Evolutionary conservation across 2,329 filamentous ascomycete genomes (phyloP).

Genomic region (Aspergillus ruber): DNA sequence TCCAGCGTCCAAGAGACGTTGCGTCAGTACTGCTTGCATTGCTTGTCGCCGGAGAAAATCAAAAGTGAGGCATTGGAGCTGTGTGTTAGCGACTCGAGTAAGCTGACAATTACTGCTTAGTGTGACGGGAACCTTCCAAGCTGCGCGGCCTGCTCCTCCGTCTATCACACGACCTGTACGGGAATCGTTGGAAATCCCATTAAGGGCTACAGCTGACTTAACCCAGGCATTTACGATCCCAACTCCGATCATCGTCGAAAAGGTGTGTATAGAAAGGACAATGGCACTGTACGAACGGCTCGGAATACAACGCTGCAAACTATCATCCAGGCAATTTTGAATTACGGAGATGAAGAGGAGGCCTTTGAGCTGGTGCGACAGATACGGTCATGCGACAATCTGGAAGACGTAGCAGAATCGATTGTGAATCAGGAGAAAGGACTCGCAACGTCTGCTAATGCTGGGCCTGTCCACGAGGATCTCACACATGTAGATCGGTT

Average conservation of each 20-base stretch:
- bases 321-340: slow-evolving; percentile 87
- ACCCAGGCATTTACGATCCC: slow-evolving; percentile 84
- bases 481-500: slow-evolving; percentile 41
- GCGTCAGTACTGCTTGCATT: slow-evolving; percentile 78
- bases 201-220: slow-evolving; percentile 2
- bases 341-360: slow-evolving; percentile 73
- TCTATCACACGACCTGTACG: slow-evolving; percentile 56
- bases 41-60: slow-evolving; percentile 73
- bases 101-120: slow-evolving; percentile 24
- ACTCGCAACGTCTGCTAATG: slow-evolving; percentile 33
- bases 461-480: slow-evolving; percentile 29
- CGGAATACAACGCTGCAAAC: slow-evolving; percentile 82
- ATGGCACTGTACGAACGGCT: slow-evolving; percentile 81
- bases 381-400: slow-evolving; percentile 77
- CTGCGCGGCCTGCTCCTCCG: slow-evolving; percentile 91
- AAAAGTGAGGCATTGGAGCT: slow-evolving; percentile 43
- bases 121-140: slow-evolving; percentile 88
- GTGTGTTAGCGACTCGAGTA: background rate
- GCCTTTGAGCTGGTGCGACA: slow-evolving; percentile 73
- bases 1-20: slow-evolving; percentile 56
- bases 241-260: slow-evolving; percentile 94
- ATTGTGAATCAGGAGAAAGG: slow-evolving; percentile 51
- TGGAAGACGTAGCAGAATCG: slow-evolving; percentile 58
- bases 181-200: background rate
- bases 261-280: slow-evolving; percentile 92